Conservation (phyloP, 495 filamentous ascomycete species). For the Xanthoparmelia taractica region DNA sequence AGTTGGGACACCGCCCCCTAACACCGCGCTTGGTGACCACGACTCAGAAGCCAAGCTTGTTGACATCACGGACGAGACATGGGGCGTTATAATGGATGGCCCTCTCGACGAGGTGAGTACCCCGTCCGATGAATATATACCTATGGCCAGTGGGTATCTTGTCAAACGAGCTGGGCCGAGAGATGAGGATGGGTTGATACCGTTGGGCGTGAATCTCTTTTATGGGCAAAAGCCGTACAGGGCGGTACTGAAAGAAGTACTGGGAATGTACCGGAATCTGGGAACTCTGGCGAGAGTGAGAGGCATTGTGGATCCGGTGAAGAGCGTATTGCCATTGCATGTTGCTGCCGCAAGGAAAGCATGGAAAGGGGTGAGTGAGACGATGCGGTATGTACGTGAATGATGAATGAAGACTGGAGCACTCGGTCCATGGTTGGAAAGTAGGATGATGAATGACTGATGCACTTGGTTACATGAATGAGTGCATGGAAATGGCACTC, state of each 20-base stretch:
- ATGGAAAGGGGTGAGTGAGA: conserved; percentile 8
- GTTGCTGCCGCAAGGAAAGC: conserved; percentile 54
- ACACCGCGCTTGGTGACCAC: conserved; percentile 54
- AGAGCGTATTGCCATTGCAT: conserved; percentile 74
- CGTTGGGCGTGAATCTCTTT: conserved; percentile 60
- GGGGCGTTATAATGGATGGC: conserved; percentile 58
- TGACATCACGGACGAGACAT: conserved; percentile 73
- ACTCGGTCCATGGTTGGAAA: background rate
- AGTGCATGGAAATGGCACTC: background rate
- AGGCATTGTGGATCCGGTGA: conserved; percentile 54
- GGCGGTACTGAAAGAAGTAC: conserved; percentile 57
- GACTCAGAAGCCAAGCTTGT: conserved; percentile 69
- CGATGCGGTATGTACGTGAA: conserved; percentile 14
- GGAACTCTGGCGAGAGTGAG: conserved; percentile 62
- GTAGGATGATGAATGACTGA: background rate
- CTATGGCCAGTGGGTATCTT: conserved; percentile 65
- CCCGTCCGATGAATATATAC: conserved; percentile 54
- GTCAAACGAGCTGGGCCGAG: conserved; percentile 61
- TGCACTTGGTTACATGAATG: background rate
- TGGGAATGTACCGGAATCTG: conserved; percentile 70
- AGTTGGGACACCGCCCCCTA: conserved; percentile 18
- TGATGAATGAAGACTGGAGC: background rate
- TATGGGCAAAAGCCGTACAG: conserved; percentile 50
- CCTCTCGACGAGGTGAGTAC: conserved; percentile 45
- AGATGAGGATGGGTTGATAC: conserved; percentile 53